These are phyloP conservation scores for Penicillium sp. DNA, from an alignment of 2,329 filamentous ascomycete genomes.

Conservation along the genomic window DNA sequence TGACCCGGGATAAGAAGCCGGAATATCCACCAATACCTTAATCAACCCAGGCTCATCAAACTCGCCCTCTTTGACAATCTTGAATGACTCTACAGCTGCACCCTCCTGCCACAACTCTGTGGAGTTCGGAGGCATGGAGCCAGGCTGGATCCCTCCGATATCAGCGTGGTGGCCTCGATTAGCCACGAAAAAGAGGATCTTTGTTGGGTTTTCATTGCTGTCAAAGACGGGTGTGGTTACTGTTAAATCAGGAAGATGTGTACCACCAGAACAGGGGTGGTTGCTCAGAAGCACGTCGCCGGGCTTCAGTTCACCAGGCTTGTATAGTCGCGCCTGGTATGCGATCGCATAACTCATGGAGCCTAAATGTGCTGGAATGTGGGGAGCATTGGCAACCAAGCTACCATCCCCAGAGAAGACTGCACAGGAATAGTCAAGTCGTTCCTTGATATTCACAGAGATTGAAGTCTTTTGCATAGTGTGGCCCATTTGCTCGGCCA, in stretches of 20 bases:
- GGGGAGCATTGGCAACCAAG: conserved; percentile 66
- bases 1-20: conserved; percentile 69
- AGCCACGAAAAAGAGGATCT: conserved; percentile 74
- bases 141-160: conserved; percentile 67
- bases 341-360: conserved; percentile 73
- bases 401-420: conserved; percentile 72
- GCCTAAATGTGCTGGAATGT: conserved; percentile 74
- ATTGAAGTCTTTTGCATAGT: conserved; percentile 72
- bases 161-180: conserved; percentile 67
- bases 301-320: conserved; percentile 62
- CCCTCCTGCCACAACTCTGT: conserved; percentile 42
- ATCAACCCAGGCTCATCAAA: conserved; percentile 53
- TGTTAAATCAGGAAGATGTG: conserved; percentile 76
- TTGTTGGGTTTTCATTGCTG: conserved; percentile 48
- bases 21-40: conserved; percentile 66
- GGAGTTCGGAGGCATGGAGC: conserved; percentile 41
- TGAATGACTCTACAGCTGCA: conserved; percentile 34
- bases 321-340: conserved; percentile 69
- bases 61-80: conserved; percentile 31
- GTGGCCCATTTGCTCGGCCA: conserved; percentile 80
- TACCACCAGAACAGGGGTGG: conserved; percentile 77
- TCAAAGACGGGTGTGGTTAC: conserved; percentile 74
- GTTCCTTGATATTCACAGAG: conserved; percentile 80
- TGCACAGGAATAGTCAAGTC: conserved; percentile 77
- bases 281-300: conserved; percentile 69